Evolutionary conservation across 805 yeast species (phyloP).

Genomic region (Candida krabiensis): DNA sequence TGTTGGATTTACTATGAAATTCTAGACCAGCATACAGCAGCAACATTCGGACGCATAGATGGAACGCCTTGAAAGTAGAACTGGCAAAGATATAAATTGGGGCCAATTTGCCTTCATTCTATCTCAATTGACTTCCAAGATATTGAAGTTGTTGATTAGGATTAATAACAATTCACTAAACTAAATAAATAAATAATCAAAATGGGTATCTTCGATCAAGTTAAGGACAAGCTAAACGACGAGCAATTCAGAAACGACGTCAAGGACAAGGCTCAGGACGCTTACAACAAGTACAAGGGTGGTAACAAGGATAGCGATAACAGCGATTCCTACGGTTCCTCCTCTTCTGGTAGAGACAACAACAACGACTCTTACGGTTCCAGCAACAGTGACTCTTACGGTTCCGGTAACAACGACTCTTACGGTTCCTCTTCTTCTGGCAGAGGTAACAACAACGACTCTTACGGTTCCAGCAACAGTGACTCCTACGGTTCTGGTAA

Average conservation of each 20-base stretch:
- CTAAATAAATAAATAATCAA: constrained; percentile 4
- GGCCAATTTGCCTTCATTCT: no score
- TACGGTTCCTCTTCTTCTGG: no score
- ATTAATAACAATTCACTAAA: no score
- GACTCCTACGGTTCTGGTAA: constrained; percentile 29
- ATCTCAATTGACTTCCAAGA: neutral
- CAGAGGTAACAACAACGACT: constrained; percentile 22
- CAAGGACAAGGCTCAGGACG: constrained; percentile 26
- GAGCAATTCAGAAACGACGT: constrained; percentile 23
- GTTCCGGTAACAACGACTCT: constrained; percentile 15
- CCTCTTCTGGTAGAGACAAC: constrained; percentile 30
- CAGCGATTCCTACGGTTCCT: constrained; percentile 16
- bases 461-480: constrained; percentile 13
- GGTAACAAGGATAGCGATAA: constrained; percentile 19
- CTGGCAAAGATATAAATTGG: no score
- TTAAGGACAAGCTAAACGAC: constrained; percentile 35
- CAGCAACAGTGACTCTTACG: constrained; percentile 30
- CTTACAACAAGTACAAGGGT: constrained; percentile 28
- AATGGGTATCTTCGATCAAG: constrained; percentile 44
- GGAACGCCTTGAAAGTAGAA: neutral
- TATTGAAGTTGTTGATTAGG: no score
- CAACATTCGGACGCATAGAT: neutral
- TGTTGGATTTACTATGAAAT: neutral
- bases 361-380: constrained; percentile 31
- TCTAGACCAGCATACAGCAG: neutral